phyloP scores from a whole-genome alignment of 495 filamentous ascomycete species.

The Neurospora sp. region DNA sequence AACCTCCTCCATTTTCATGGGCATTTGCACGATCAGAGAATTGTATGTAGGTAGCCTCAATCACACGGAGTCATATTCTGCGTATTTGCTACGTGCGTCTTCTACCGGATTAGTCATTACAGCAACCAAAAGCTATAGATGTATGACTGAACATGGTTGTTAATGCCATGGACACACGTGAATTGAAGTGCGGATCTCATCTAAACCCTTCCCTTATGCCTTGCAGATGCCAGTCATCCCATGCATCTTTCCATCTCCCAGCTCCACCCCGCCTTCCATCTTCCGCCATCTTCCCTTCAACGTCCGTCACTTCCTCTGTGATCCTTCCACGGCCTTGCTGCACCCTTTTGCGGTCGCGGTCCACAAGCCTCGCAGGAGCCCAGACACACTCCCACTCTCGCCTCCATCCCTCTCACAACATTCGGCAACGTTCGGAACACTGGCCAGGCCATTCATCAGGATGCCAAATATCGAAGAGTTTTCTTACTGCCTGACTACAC shows the following conservation, averaged over 20 bases:
- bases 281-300: neutral
- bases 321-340: neutral
- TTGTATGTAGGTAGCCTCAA: neutral
- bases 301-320: neutral
- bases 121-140: neutral
- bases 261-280: neutral
- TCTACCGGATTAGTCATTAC: no score
- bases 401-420: neutral
- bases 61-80: neutral
- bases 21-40: neutral
- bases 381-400: neutral
- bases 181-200: neutral
- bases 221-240: neutral
- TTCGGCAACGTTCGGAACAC: neutral
- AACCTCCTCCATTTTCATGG: neutral
- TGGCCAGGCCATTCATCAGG: neutral
- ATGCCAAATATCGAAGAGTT: neutral
- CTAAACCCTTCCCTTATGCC: neutral
- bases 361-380: fast-evolving
- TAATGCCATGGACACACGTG: no score
- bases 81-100: neutral
- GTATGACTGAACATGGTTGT: no score
- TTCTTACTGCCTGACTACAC: no score
- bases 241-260: neutral
- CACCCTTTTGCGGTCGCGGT: neutral